phyloP scores from a whole-genome alignment of 2,329 filamentous ascomycete species.

The Diaporthe sp. region DNA sequence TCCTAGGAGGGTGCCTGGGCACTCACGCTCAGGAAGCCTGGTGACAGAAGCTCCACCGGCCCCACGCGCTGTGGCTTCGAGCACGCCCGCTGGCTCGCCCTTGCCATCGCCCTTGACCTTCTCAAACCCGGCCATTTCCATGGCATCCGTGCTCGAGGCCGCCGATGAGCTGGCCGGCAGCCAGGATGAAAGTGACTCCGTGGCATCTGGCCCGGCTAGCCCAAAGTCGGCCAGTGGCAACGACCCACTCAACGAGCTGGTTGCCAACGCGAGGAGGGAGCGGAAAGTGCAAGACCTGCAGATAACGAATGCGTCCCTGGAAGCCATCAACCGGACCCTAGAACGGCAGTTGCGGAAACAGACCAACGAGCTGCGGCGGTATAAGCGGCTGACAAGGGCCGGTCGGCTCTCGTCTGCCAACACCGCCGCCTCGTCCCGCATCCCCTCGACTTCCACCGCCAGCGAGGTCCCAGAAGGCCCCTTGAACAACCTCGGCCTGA shows the following conservation, averaged over 20 bases:
- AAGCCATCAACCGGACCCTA: conserved; percentile 94
- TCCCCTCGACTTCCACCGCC: conserved; percentile 59
- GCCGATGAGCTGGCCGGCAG: conserved; percentile 64
- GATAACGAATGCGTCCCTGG: conserved; percentile 94
- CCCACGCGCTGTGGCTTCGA: conserved; percentile 53
- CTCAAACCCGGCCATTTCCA: conserved; percentile 57
- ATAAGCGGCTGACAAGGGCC: conserved; percentile 85
- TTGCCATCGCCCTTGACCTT: conserved; percentile 46
- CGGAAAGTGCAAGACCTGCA: conserved; percentile 96
- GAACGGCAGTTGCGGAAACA: conserved; percentile 94
- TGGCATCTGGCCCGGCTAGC: conserved; percentile 60
- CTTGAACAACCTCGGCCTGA: conserved; percentile 60
- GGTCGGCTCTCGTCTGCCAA: conserved; percentile 77
- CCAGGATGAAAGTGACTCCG: conserved; percentile 43
- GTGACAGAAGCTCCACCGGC: conserved; percentile 55
- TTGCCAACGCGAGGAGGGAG: conserved; percentile 90
- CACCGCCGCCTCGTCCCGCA: conserved; percentile 55
- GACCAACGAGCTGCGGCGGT: conserved; percentile 87
- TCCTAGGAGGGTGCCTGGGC: conserved; percentile 51
- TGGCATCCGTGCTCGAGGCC: conserved; percentile 70
- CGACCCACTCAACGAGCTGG: conserved; percentile 79
- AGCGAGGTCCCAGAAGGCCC: conserved; percentile 56
- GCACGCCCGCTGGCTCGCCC: conserved; percentile 51
- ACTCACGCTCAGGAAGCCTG: conserved; percentile 58
- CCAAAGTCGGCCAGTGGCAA: conserved; percentile 69